Base-by-base conservation (phyloP, 1,284 basidiomycete species). In the Ustilago loliicola region DNA sequence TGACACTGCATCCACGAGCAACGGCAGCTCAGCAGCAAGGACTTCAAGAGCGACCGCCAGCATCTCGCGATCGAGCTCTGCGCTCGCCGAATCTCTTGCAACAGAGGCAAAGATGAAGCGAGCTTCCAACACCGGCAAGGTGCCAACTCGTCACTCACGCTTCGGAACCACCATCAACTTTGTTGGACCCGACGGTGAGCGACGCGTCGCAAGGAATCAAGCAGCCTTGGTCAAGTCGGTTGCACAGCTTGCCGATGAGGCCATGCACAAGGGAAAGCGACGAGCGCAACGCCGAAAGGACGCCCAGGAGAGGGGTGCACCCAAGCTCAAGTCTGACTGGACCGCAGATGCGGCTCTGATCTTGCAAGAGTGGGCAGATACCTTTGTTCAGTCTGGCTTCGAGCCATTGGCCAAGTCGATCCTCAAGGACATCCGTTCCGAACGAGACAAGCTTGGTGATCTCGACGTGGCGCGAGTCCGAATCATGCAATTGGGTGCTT, bases 141-240 rank as follows among this genome's bases (percentile, higher is more conserved):
- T 67, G 2, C 61, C 79, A 1, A 74, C 81, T 11, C 79, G 85
- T 6, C 85, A 86, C 52, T 83, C 83, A 38, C 81, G 83, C 27
- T 86, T 85, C 67, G 82, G 83, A 15, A 85, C 85, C 34, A 79
- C 83, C 27, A 79, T 86, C 73, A 77, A 80, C 70, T 85, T 83
- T 60, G 54, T 72, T 34, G 84, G 76, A 15, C 66, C 72, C 6
- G 80, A 83, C 23, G 85, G 85, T 34, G 62, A 80, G 54, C 63
- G 73, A 38, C 72, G 81, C 10, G 77, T 84, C 10, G 83, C 85
- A 7, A 73, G 79, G 9, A 69, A 69, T 27, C 80, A 80, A 11
- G 59, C 73, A 1, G 74, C 83, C 8, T 64, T 86, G 34, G 61
- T 70, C 56, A 82, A 83, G 66, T 69, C 80, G 9, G 70, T 81